Conservation (phyloP, 305 asterid genomes). For the Solanum chacoense region DNA sequence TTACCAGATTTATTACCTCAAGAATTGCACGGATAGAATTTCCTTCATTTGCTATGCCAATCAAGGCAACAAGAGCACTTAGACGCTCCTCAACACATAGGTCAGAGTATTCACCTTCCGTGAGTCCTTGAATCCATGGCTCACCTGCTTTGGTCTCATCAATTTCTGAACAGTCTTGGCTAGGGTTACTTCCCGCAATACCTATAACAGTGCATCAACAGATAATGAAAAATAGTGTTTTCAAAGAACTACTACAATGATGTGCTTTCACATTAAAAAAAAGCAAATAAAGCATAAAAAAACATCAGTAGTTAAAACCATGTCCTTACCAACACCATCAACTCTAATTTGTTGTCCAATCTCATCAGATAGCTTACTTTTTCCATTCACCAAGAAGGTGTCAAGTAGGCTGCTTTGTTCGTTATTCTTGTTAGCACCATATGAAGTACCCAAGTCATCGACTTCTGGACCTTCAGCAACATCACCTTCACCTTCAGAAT, state of each 20-base stretch:
- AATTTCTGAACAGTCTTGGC: constrained; percentile 59
- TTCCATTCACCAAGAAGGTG: constrained; percentile 34
- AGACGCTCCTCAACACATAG: constrained; percentile 95
- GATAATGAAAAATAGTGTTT: not conserved
- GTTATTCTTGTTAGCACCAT: constrained; percentile 33
- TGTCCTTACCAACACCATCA: constrained; percentile 34
- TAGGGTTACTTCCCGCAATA: constrained; percentile 28
- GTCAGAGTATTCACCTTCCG: constrained; percentile 96
- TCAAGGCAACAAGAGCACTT: constrained; percentile 76
- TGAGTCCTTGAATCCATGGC: constrained; percentile 92
- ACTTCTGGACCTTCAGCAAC: constrained; percentile 71
- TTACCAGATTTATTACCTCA: constrained; percentile 48
- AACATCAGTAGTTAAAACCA: not conserved
- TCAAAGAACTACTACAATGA: not conserved
- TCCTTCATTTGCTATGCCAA: constrained; percentile 96
- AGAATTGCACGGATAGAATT: constrained; percentile 83
- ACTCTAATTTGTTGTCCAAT: constrained; percentile 27
- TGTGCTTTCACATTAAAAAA: not conserved
- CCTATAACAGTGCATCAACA: constrained; percentile 27
- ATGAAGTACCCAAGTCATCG: constrained; percentile 59
- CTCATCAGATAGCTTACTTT: constrained; percentile 35
- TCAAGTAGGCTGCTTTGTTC: constrained; percentile 28
- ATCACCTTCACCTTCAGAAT: constrained; percentile 90
- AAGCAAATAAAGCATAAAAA: not conserved
- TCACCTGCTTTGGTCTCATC: constrained; percentile 88